Evolutionary conservation across 2,329 filamentous ascomycete species (phyloP).

Genomic region (Claviceps africana): DNA sequence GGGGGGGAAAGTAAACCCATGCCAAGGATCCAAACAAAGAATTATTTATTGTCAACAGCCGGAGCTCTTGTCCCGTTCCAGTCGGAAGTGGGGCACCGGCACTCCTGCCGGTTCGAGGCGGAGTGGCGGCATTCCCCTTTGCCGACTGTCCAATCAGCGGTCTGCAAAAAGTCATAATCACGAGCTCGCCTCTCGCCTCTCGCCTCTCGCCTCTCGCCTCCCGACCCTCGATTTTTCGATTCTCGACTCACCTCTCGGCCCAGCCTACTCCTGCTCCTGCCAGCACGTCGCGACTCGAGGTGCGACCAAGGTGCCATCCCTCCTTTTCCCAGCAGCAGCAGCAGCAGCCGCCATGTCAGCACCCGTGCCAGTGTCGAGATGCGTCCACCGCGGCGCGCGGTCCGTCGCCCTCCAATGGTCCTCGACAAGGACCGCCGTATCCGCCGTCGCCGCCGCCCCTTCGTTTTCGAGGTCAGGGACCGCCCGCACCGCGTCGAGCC

Average conservation of each 20-base stretch:
- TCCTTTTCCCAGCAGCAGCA: not conserved
- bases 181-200: not conserved
- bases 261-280: not conserved
- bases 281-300: not conserved
- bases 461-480: conserved; percentile 10
- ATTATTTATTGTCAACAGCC: too few relatives aligned
- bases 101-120: too few relatives aligned
- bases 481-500: conserved; percentile 7
- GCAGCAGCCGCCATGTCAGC: conserved; percentile 18
- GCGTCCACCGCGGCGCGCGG: conserved; percentile 24
- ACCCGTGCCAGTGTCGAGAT: conserved; percentile 24
- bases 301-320: not conserved
- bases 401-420: conserved; percentile 18
- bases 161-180: conserved; percentile 4
- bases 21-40: too few relatives aligned
- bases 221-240: too few relatives aligned
- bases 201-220: not conserved
- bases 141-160: conserved; percentile 6
- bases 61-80: too few relatives aligned
- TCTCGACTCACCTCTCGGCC: too few relatives aligned
- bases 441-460: conserved; percentile 6
- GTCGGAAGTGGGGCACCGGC: conserved; percentile 1
- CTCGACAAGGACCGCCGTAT: conserved; percentile 9
- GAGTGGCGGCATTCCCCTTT: not conserved
- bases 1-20: too few relatives aligned